A percentile compares a stretch with the other conserved stretches of the same genome.
Evolutionary conservation across 805 yeast species (phyloP).

Genomic region (Candida insectorum): DNA sequence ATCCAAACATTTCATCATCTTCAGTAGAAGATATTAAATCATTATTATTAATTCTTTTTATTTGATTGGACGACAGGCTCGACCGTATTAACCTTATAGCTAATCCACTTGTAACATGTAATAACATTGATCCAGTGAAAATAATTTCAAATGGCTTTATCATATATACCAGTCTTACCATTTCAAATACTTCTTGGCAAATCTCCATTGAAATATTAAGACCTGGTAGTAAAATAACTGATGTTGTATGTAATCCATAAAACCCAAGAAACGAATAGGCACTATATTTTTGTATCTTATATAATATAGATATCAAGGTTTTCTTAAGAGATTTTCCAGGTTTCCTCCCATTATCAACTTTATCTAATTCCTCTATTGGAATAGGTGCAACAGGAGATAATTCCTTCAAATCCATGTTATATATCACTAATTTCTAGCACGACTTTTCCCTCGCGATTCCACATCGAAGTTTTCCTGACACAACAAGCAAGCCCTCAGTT

Average conservation of each 20-base stretch:
- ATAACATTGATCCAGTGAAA: slow-evolving; percentile 43
- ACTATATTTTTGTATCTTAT: slow-evolving; percentile 53
- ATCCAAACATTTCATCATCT: slow-evolving; percentile 47
- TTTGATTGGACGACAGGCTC: slow-evolving; percentile 5
- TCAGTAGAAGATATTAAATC: slow-evolving; percentile 13
- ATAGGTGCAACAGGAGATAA: slow-evolving; percentile 6
- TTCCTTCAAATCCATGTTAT: not conserved
- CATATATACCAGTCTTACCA: slow-evolving; percentile 63
- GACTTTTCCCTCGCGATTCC: too few relatives aligned
- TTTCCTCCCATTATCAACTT: not conserved
- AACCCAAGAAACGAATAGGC: slow-evolving; percentile 57
- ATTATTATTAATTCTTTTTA: slow-evolving; percentile 9
- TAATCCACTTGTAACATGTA: slow-evolving; percentile 57
- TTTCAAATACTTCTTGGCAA: slow-evolving; percentile 54
- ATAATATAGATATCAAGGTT: slow-evolving; percentile 13
- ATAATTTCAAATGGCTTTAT: slow-evolving; percentile 46
- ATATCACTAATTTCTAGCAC: too few relatives aligned
- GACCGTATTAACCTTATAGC: slow-evolving; percentile 35
- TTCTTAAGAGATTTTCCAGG: slow-evolving; percentile 6
- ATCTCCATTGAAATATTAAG: slow-evolving; percentile 39
- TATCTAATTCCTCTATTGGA: slow-evolving; percentile 1
- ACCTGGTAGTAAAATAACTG: slow-evolving; percentile 54
- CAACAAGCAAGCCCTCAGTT: not conserved
- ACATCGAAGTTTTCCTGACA: not conserved
- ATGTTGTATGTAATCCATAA: slow-evolving; percentile 52